Base-by-base conservation (phyloP, 768 basidiomycete species). In the Suillus ampliporus region DNA sequence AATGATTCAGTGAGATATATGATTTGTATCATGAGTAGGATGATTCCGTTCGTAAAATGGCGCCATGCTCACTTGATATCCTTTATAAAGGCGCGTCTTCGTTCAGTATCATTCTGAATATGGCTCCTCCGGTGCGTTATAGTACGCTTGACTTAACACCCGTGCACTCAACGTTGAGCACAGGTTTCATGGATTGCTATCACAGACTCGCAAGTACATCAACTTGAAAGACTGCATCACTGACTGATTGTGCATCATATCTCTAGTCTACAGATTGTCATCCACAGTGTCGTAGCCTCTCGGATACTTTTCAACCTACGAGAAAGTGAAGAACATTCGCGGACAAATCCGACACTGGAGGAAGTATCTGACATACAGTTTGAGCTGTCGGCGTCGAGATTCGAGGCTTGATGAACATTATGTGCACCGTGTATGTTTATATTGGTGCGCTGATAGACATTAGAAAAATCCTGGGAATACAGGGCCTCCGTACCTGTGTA, bases 201-300 rank as follows among this genome's bases (percentile, higher is more conserved):
- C 47, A 48, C 47, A 48, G 26, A 48, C 15, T 48, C 47, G 47
- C 28, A 26, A 48, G 26, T 28, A 3, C 31, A 17, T 6, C 14
- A 28, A 11, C 14, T 11, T 37, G 7, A 37, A 11, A 9, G 8
- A 37, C 6, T 38, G 13, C 38, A 38, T 13, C 13, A 40, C 6
- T 14, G n/a, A 54, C 26, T 31, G 2, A 31, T 57, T 15, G 23
- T 37, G 15, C 19, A 15, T 57, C n/a, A 17, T n/a, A 40, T 34
- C 14, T 21, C 37, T 21, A 60, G 59, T 34, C 44, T 21, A 4
- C 59, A 60, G n/a, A 26, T 60, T 8, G 57, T 58, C 31, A 31
- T 31, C 31, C 31, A 31, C 31, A 31, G 31, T 6, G 31, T 31
- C 31, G 4, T 31, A 3, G 31, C 31, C 31, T 31, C 31, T 31